Base-by-base conservation (phyloP, 768 basidiomycete species). In the Tulasnella sp. region DNA sequence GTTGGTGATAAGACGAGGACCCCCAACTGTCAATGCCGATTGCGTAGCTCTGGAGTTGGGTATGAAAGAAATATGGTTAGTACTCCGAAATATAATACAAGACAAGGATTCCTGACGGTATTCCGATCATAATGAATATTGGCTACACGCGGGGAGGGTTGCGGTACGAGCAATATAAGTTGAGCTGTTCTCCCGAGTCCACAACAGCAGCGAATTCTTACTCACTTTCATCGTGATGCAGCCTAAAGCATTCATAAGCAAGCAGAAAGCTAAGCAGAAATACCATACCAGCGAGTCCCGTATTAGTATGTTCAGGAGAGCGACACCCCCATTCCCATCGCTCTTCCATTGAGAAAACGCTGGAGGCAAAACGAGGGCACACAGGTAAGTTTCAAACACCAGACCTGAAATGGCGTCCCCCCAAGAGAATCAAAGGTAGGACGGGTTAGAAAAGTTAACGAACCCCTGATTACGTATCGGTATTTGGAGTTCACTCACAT, bases 321-420 rank as follows among this genome's bases (percentile, higher is more conserved):
- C 84, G 87, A 83, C 77, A 82, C 80, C 80, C 76, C 54, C 76
- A 82, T 24, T 82, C 82, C 31, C 85, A 76, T 31, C 85, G 81
- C 20, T 86, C 82, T 7, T 86, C 82, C n/a, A 88, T 86, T 79
- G 87, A 86, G 6, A 34, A 8, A 72, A 42, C 6, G 50, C 50
- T 50, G 72, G 41, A 2, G n/a, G 22, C 18, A 42, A 42, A 28
- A 42, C 16, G n/a, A 42, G 72, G 2, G 11, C 74, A 42, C 41
- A 42, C 40, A 42, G 40, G 40, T 75, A 41, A 7, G 74, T 48
- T 37, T 42, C 48, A 16, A 42, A 42, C 12, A 40, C 9, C 18
- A 75, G 41, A 76, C 83, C 87, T 40, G 85, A 85, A 44, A 44
- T 44, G 3, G 8, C 11, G 8, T 44, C 8, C 44, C 8, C 8